Percentiles rank a stretch among this genome's conserved stretches.
phyloP scores from a whole-genome alignment of 164 flowering plant genomes.

The Warburgia ugandensis region DNA sequence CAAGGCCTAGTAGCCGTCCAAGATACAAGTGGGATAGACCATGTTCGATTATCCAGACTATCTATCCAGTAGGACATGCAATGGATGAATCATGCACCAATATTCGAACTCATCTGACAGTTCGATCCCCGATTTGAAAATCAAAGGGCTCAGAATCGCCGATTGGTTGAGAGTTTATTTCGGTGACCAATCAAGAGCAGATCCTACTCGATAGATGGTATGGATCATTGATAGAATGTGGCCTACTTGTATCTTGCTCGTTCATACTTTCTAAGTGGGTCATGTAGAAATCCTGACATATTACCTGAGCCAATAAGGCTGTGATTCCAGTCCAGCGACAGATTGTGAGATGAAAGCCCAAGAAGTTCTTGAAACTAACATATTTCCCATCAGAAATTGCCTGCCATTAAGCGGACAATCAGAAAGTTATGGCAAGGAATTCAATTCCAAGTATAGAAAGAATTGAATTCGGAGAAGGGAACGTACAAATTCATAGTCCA shows the following conservation, averaged over 20 bases:
- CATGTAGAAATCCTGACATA: slow-evolving; percentile 2
- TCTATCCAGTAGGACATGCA: no score
- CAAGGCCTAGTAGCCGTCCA: background rate
- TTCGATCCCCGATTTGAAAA: background rate
- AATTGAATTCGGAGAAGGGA: background rate
- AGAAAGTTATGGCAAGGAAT: background rate
- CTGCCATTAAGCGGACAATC: slow-evolving; percentile 15
- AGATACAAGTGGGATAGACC: no score
- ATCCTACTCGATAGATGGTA: background rate
- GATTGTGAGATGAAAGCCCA: slow-evolving; percentile 24
- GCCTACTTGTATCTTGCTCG: background rate
- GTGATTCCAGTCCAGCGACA: slow-evolving; percentile 24
- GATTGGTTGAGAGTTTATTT: no score
- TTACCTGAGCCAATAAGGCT: slow-evolving; percentile 40
- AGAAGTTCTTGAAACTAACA: slow-evolving; percentile 13
- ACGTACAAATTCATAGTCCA: slow-evolving; percentile 32
- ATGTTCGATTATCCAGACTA: no score
- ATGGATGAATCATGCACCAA: background rate
- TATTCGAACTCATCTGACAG: background rate
- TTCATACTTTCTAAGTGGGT: background rate
- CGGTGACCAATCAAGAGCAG: background rate
- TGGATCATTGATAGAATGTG: background rate
- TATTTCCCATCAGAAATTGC: slow-evolving; percentile 19
- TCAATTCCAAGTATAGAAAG: background rate
- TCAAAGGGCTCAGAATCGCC: background rate